phyloP scores from a whole-genome alignment of 331 rosid species.

The Spiraea crenata region DNA sequence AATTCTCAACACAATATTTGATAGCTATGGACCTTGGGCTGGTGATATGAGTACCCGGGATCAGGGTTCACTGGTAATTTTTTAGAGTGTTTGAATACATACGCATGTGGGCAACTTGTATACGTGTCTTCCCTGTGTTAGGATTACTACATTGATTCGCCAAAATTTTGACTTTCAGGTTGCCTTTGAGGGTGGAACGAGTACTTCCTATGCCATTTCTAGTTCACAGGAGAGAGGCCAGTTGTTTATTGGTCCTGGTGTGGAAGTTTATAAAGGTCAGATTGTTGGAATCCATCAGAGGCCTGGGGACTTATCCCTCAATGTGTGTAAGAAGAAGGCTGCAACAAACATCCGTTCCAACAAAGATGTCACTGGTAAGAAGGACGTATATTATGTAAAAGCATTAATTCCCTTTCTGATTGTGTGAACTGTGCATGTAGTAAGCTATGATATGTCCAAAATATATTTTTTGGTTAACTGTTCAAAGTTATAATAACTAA shows the following conservation, averaged over 20 bases:
- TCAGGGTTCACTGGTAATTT: conserved; percentile 89
- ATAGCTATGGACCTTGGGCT: conserved; percentile 89
- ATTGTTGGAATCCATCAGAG: conserved; percentile 96
- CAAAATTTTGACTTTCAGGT: conserved; percentile 54
- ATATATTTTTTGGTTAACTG: background rate
- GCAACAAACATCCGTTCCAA: conserved; percentile 95
- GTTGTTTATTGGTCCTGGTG: conserved; percentile 82
- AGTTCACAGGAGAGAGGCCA: conserved; percentile 97
- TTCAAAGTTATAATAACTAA: background rate
- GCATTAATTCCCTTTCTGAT: background rate
- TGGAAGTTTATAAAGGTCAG: conserved; percentile 87
- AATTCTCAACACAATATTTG: conserved; percentile 86
- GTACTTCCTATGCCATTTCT: conserved; percentile 79
- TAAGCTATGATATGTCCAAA: background rate
- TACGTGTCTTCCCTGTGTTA: background rate
- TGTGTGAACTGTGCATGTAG: background rate
- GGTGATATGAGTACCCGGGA: conserved; percentile 93
- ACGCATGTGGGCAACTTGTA: background rate
- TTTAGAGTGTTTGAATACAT: background rate
- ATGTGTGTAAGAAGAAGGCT: conserved; percentile 96
- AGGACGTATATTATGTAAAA: conserved; percentile 10
- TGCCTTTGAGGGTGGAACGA: conserved; percentile 92
- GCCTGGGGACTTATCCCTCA: conserved; percentile 84
- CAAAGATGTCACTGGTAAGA: conserved; percentile 86
- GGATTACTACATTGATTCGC: background rate